Evolutionary conservation across 2,329 filamentous ascomycete species (phyloP), one percentile per base, ranked within the genome.

Genomic region (Chrysosporium queenslandicum): DNA sequence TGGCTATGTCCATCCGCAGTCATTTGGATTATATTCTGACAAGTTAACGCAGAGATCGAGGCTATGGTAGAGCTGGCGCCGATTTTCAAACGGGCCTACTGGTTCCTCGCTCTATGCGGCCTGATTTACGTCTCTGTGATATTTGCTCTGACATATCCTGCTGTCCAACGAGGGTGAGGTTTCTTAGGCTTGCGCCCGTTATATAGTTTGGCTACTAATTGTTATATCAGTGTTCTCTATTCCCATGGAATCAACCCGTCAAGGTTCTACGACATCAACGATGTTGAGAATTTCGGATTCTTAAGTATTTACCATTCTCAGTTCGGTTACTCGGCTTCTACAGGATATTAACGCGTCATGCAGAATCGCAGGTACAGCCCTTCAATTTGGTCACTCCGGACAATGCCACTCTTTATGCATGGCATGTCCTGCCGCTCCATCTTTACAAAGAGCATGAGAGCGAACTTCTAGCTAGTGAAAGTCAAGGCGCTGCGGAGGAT

Each of bases 391-490:
- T 70, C 3, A 92, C 88, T 0, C 73, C 80, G 1, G 90, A 96
- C 65, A 80, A 82, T 36, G 83, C 90, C 66, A 80, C 74, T 1
- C 71, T 97, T 16, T 94, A 92, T 64, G 86, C 86, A 23, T 97
- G 91, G 91, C 91, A 96, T 63, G 77, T 97, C 51, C 72, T 96
- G 46, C 91, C 91, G 0, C 69, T 94, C 5, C 81, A 84, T 48
- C 72, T 87, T 0, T 94, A 94, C 65, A 74, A 81, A 5, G 75
- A 84, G 58, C 78, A 94, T 60, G 85, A 94, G 61, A 69, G 75
- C 20, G 71, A 72, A 12, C 71, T 94, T 11, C 71, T 78, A 36
- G 66, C 69, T 4, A 76, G 81, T 58, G 66, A 70, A 4, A 66
- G 71, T 56, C 82, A 82, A 78, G 66, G 75, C 72, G 68, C 58